phyloP scores from a whole-genome alignment of 768 basidiomycete species.

The Trametes meyenii region DNA sequence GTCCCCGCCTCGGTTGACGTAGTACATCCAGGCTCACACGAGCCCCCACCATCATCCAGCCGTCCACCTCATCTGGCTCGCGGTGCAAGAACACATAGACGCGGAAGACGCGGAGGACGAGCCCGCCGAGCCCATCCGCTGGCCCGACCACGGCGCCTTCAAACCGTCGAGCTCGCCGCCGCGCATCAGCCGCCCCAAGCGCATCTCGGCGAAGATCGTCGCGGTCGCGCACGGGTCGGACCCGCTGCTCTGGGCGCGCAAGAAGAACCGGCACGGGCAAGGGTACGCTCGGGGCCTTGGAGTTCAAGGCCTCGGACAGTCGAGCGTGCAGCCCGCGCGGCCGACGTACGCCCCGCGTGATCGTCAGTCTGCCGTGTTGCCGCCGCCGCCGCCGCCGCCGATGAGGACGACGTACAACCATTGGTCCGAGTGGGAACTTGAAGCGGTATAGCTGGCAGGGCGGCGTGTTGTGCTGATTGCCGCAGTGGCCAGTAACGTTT shows the following conservation, averaged over 20 bases:
- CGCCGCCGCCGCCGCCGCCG: not conserved
- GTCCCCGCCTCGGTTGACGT: not conserved
- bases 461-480: not conserved
- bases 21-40: not conserved
- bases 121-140: not conserved
- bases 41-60: not conserved
- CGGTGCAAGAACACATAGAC: constrained; percentile 1
- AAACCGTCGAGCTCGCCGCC: not conserved
- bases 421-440: constrained; percentile 17
- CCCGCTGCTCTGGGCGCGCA: constrained; percentile 20
- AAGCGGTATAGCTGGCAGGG: not conserved
- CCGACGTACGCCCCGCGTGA: constrained; percentile 19
- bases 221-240: constrained; percentile 19
- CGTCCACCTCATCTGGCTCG: constrained; percentile 20
- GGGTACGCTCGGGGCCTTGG: not conserved
- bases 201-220: constrained; percentile 21
- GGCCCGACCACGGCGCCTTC: constrained; percentile 2
- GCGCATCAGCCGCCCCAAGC: constrained; percentile 5
- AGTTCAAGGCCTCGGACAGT: not conserved
- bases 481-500: not conserved
- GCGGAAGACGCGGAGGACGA: not conserved
- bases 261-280: constrained; percentile 5
- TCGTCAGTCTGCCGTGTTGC: constrained; percentile 1
- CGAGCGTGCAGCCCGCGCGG: constrained; percentile 3
- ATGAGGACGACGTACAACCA: constrained; percentile 18